These are phyloP conservation scores for Cercospora beticola DNA, from an alignment of 2,329 filamentous ascomycete genomes.

Conservation along the genomic window DNA sequence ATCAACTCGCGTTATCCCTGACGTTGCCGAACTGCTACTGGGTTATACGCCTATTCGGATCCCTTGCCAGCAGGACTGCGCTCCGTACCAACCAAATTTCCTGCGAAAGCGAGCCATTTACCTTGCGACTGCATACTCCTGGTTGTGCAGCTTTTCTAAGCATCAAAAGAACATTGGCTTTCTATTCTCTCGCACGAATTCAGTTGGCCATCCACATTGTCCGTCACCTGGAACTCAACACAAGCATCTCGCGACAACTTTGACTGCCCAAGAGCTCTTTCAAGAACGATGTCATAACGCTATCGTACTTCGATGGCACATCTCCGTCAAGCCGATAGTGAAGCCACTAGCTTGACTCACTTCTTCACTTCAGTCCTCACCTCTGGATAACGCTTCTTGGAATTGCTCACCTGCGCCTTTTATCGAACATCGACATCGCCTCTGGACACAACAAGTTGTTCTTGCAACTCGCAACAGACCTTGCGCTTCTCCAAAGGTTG, in stretches of 20 bases:
- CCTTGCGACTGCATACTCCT: conserved; percentile 13
- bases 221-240: not conserved
- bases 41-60: conserved; percentile 2
- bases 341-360: not conserved
- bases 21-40: conserved; percentile 3
- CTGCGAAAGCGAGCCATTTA: conserved; percentile 12
- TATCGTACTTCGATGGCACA: not conserved
- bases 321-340: not conserved
- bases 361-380: not conserved
- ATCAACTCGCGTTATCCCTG: conserved; percentile 7
- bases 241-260: not conserved
- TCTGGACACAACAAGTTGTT: not conserved
- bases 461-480: not conserved
- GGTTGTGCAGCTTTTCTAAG: conserved; percentile 9
- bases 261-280: not conserved
- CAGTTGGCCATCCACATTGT: not conserved
- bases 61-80: conserved; percentile 13
- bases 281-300: not conserved
- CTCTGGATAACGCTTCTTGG: not conserved
- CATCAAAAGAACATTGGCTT: not conserved
- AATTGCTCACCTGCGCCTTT: not conserved
- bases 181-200: not conserved
- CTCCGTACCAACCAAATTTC: conserved; percentile 16
- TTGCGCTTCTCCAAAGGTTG: not conserved
- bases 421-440: not conserved